phyloP scores from a whole-genome alignment of 1,284 basidiomycete genomes.

The Taiwanofungus camphoratus region DNA sequence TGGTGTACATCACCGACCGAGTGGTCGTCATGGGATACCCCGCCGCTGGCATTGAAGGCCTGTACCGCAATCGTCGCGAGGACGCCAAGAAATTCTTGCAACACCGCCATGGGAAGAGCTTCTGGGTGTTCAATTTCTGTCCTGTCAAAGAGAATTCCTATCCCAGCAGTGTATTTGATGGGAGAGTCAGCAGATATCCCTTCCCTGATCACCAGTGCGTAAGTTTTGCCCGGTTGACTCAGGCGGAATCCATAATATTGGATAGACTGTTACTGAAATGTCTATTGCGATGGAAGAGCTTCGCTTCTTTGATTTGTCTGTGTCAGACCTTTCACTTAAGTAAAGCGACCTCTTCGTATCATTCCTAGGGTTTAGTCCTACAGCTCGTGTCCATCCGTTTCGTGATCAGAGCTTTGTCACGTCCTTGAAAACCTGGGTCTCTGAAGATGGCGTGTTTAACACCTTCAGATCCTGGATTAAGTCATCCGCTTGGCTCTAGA shows the following conservation, averaged over 20 bases:
- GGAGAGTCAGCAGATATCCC: conserved; percentile 77
- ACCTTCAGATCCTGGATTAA: too few relatives aligned
- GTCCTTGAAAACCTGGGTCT: too few relatives aligned
- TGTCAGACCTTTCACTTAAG: too few relatives aligned
- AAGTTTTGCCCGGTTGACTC: not conserved
- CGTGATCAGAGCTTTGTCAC: too few relatives aligned
- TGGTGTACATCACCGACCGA: conserved; percentile 78
- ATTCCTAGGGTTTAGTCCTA: too few relatives aligned
- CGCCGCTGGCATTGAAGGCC: conserved; percentile 70
- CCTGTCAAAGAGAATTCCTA: conserved; percentile 73
- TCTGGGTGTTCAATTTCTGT: conserved; percentile 87
- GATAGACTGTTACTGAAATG: too few relatives aligned
- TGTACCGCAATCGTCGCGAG: conserved; percentile 78
- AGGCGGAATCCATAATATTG: too few relatives aligned
- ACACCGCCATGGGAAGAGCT: conserved; percentile 68
- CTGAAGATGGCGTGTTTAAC: too few relatives aligned
- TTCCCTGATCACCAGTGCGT: conserved; percentile 86
- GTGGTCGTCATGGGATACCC: conserved; percentile 92
- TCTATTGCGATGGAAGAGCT: not conserved
- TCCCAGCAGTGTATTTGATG: conserved; percentile 52
- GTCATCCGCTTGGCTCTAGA: too few relatives aligned
- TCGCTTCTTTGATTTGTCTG: not conserved
- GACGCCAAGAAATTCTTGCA: conserved; percentile 79
- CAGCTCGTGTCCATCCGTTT: too few relatives aligned
- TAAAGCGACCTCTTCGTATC: too few relatives aligned